Evolutionary conservation across 2,329 filamentous ascomycete species (phyloP), one percentile per base, ranked within the genome.

Genomic region (Ceratocystis cacaofunesta): DNA sequence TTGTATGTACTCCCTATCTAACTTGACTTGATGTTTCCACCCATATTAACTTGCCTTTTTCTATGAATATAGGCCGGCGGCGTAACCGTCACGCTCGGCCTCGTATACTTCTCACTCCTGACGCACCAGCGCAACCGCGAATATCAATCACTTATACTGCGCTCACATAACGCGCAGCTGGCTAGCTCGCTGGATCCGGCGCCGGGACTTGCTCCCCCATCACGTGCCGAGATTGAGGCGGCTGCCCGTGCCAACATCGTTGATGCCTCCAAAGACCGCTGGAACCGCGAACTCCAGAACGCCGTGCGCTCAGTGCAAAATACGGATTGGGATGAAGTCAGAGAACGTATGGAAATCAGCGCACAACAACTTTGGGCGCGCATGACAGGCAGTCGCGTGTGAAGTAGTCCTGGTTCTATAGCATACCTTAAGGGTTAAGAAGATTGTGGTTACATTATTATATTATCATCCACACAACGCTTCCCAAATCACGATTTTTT

Each of bases 281-380:
- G 89, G 89, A 92, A 94, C 74, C 75, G 80, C 62, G 88, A 92
- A 74, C 75, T 92, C 44, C 82, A 87, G 73, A 78, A 79, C 68
- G 80, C 86, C 63, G 86, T 88, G 65, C 79, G 78, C 67, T 86
- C 83, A 80, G 81, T 84, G 66, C 84, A 90, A 75, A 79, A 76
- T 43, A 84, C 81, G 68, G 82, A 88, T 73, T 90, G 86, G 86
- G 75, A 78, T 61, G 79, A 79, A 63, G 79, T 85, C 64, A 80
- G 85, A 64, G 82, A 86, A 68, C 78, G 76, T 1, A 75, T 84
- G 69, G 85, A 87, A 73, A 76, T 76, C 15, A 50, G 63, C 25
- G 46, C 46, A 8, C 55, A 25, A 19, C 62, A 55, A 32, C 32
- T 48, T 60, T 68, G 55, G 65, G 63, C 10, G 58, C 61, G 55